Percentiles rank a stretch among this genome's conserved stretches.
These are phyloP conservation scores for Parvularia atlantis DNA, from an alignment of 78 protist species.

Conservation along the genomic window DNA sequence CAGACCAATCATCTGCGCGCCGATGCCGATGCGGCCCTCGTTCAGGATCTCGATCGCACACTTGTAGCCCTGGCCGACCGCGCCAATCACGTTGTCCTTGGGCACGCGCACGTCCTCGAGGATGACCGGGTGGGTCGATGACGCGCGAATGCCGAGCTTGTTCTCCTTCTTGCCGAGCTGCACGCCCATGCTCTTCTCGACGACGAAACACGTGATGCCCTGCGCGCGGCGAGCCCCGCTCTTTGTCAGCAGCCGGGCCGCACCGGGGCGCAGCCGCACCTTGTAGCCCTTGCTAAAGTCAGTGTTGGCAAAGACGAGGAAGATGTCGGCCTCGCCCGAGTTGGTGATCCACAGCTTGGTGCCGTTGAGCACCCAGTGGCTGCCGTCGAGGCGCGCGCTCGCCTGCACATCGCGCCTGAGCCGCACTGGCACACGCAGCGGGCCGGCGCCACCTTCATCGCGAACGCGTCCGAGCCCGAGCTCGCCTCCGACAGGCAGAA, in stretches of 20 bases:
- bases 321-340: conserved; percentile 65
- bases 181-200: conserved; percentile 56
- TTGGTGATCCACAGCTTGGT: conserved; percentile 81
- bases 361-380: conserved; percentile 64
- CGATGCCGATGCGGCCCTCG: conserved; percentile 89
- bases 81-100: conserved; percentile 37
- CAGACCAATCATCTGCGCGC: conserved; percentile 86
- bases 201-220: conserved; percentile 87
- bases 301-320: conserved; percentile 78
- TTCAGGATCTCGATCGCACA: conserved; percentile 71
- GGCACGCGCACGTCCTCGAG: conserved; percentile 24
- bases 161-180: conserved; percentile 45
- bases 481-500: conserved; percentile 78
- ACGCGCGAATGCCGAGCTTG: conserved; percentile 78
- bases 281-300: conserved; percentile 59
- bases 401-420: no score
- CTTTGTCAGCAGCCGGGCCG: no score
- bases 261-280: background rate
- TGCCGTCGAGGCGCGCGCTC: no score
- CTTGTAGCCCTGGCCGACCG: conserved; percentile 79
- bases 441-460: no score
- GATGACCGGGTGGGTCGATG: conserved; percentile 73
- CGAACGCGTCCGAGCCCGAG: conserved; percentile 78
- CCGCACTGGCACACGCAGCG: no score
- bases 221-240: background rate